Evolutionary conservation across 23 red algal species (phyloP), one percentile per base, ranked within the genome.

Genomic region (Agarophyton chilense): DNA sequence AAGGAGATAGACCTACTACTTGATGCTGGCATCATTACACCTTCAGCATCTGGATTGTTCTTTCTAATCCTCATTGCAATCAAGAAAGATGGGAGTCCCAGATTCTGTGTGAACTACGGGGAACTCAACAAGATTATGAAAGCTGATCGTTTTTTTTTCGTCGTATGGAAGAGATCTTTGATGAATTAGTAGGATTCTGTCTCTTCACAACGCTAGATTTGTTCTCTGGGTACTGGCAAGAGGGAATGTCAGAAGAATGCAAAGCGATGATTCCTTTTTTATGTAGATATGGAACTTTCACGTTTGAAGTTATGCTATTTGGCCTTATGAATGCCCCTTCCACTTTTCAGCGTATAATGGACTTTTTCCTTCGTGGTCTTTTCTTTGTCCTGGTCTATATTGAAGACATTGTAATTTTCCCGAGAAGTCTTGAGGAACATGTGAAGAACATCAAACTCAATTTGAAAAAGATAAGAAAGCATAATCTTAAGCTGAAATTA

Each of bases 311-410:
- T 4, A 82, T 82, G 78, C 78, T 52, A 0, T 82, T 82, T 64
- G 12, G 78, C 2, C 78, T 82, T 16, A 82, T 82, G 78, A 82
- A 82, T 22, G 53, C 78, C 17, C 78, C 78, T n/a, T 81, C 45
- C 5, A 81, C 77, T 10, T 81, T 55, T 2, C 51, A 81, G 6
- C 9, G 77, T 13, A 81, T 81, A 13, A 62, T 60, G 2, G 49
- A 81, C 11, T 10, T 32, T 2, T 29, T 60, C 6, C 45, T 81
- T 34, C 8, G 54, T 2, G 77, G 52, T 16, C 19, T 60, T 10
- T 33, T 50, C 2, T 81, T 81, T 0, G 49, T 41, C 0, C 10
- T 45, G 4, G 47, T 81, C 3, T 61, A 81, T 46, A 51, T 61
- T 13, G 77, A 62, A 24, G 49, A 81, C 17, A 50, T 81, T 9